Evolutionary conservation across 2,329 filamentous ascomycete species (phyloP).

Genomic region (Fusarium nisikadoi): DNA sequence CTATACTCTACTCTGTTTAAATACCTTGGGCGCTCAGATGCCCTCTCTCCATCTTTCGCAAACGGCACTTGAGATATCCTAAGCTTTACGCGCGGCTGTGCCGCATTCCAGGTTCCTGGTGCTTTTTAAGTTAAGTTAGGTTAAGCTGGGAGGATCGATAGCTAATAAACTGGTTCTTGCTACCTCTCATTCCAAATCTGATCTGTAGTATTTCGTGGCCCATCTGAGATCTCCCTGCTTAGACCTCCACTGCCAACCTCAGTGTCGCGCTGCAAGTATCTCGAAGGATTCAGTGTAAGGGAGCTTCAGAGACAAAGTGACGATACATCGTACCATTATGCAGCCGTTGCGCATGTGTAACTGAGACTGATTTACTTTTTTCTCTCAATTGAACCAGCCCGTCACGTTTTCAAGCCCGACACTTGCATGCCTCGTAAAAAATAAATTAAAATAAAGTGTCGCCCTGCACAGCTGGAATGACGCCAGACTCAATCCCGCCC

Average conservation of each 20-base stretch:
- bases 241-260: not conserved
- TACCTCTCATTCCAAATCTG: constrained; percentile 5
- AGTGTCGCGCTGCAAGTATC: not conserved
- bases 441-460: not conserved
- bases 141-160: not conserved
- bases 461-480: constrained; percentile 20
- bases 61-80: constrained; percentile 2
- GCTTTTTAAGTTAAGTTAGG: not conserved
- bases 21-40: not conserved
- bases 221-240: constrained; percentile 32
- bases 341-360: not conserved
- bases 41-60: constrained; percentile 4
- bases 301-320: constrained; percentile 1
- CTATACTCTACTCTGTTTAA: not conserved
- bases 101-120: constrained; percentile 20
- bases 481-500: not conserved
- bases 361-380: constrained; percentile 5
- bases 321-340: not conserved
- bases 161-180: not conserved
- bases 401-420: constrained; percentile 30
- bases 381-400: constrained; percentile 1
- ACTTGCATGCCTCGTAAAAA: constrained; percentile 21
- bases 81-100: not conserved
- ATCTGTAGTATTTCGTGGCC: not conserved
- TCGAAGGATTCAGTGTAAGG: constrained; percentile 16